A percentile compares a stretch with the other conserved stretches of the same genome.
phyloP scores from a whole-genome alignment of 2,329 filamentous ascomycete genomes.

The Teratosphaeria pseudoeucalypti region DNA sequence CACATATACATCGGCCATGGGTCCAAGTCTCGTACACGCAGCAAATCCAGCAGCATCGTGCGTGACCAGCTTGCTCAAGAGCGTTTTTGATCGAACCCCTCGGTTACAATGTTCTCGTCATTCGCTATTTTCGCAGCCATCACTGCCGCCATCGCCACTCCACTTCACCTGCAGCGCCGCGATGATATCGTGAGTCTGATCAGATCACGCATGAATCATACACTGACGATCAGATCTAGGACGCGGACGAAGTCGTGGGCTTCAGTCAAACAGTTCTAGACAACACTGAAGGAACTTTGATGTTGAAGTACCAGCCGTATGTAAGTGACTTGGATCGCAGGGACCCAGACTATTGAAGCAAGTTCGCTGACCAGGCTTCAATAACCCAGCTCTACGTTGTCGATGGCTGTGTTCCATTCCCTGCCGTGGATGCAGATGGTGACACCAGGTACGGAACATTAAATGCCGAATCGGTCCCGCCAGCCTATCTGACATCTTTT shows the following conservation, averaged over 20 bases:
- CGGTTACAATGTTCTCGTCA: background rate
- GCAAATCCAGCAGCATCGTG: background rate
- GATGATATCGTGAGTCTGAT: background rate
- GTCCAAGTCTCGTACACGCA: background rate
- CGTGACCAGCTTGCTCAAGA: background rate
- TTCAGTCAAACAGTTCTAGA: constrained; percentile 43
- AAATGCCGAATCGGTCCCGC: background rate
- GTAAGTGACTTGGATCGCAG: background rate
- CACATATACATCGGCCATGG: background rate
- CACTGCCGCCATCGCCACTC: background rate
- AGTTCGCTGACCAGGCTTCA: background rate
- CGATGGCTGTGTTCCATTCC: constrained; percentile 53
- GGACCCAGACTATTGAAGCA: background rate
- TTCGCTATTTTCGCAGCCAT: background rate
- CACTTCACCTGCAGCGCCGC: background rate
- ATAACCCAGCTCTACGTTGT: constrained; percentile 37
- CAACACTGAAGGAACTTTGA: constrained; percentile 36
- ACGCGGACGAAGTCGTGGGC: constrained; percentile 38
- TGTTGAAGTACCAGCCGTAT: constrained; percentile 45
- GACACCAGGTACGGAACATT: constrained; percentile 40
- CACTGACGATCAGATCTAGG: background rate
- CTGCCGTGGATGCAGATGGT: constrained; percentile 47
- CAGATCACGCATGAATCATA: background rate
- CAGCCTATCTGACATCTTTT: background rate
- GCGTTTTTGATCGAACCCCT: background rate